Percentiles rank a stretch among this genome's conserved stretches.
These are phyloP conservation scores for Coniochaeta sp. DNA, from an alignment of 2,329 filamentous ascomycete genomes.

Conservation along the genomic window DNA sequence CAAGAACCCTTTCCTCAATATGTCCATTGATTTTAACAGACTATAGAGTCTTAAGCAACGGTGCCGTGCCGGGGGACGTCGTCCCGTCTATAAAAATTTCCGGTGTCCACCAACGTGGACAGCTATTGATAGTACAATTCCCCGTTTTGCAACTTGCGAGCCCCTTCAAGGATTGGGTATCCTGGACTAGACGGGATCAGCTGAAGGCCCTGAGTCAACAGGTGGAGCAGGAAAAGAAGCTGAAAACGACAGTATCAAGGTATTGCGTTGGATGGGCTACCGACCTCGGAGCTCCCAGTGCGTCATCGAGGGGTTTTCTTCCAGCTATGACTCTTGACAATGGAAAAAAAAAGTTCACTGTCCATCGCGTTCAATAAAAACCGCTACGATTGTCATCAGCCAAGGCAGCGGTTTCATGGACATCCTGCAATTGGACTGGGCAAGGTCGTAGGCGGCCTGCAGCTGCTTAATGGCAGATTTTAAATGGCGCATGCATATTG, in stretches of 20 bases:
- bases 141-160: no score
- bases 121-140: no score
- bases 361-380: background rate
- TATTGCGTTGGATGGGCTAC: background rate
- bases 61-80: background rate
- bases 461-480: background rate
- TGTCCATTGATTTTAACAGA: no score
- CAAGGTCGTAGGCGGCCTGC: background rate
- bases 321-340: background rate
- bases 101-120: background rate
- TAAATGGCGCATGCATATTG: background rate
- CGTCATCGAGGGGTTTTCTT: background rate
- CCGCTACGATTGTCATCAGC: background rate
- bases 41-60: no score
- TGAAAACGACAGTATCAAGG: background rate
- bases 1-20: no score
- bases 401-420: background rate
- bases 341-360: background rate
- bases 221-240: background rate
- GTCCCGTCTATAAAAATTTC: no score
- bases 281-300: background rate
- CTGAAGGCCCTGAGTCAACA: background rate
- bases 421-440: background rate
- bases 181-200: background rate
- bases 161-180: no score